These are phyloP conservation scores for Hortaea werneckii DNA, from an alignment of 2,329 filamentous ascomycete genomes.

Conservation along the genomic window DNA sequence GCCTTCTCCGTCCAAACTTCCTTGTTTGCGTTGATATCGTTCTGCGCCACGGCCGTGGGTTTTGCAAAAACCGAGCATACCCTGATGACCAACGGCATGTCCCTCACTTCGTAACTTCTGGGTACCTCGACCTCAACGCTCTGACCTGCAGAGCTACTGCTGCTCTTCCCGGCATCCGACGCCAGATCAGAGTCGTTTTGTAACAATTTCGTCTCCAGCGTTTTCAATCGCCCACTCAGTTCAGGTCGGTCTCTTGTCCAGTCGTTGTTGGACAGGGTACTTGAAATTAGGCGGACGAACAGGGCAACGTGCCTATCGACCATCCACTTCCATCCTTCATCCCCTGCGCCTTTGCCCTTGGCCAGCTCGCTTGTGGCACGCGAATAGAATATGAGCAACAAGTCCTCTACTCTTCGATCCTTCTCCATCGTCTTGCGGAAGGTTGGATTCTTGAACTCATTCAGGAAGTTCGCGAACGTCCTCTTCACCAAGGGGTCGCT, in stretches of 20 bases:
- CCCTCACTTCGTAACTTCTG: conserved; percentile 83
- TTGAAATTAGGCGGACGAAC: conserved; percentile 77
- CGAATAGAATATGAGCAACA: conserved; percentile 93
- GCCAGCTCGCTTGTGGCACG: conserved; percentile 84
- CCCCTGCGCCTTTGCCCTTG: conserved; percentile 63
- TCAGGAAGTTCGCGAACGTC: conserved; percentile 90
- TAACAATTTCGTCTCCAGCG: conserved; percentile 85
- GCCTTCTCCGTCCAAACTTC: conserved; percentile 82
- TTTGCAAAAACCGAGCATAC: conserved; percentile 81
- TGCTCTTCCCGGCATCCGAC: conserved; percentile 50
- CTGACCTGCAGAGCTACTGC: conserved; percentile 45
- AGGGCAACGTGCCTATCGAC: conserved; percentile 91
- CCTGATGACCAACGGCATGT: conserved; percentile 86
- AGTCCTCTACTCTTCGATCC: conserved; percentile 81
- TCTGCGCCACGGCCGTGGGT: conserved; percentile 68
- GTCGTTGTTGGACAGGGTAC: conserved; percentile 71
- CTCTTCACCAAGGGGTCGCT: conserved; percentile 84
- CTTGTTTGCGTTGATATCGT: conserved; percentile 74
- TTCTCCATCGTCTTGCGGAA: conserved; percentile 91
- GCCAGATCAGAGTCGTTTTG: conserved; percentile 85
- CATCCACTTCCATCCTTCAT: conserved; percentile 83
- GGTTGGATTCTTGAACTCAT: conserved; percentile 76
- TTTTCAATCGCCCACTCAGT: conserved; percentile 65
- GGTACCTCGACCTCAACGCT: conserved; percentile 75
- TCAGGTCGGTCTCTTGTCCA: conserved; percentile 80